These are phyloP conservation scores for Rutidosis leptorrhynchoides DNA, from an alignment of 129 eudicot genomes.

Conservation along the genomic window DNA sequence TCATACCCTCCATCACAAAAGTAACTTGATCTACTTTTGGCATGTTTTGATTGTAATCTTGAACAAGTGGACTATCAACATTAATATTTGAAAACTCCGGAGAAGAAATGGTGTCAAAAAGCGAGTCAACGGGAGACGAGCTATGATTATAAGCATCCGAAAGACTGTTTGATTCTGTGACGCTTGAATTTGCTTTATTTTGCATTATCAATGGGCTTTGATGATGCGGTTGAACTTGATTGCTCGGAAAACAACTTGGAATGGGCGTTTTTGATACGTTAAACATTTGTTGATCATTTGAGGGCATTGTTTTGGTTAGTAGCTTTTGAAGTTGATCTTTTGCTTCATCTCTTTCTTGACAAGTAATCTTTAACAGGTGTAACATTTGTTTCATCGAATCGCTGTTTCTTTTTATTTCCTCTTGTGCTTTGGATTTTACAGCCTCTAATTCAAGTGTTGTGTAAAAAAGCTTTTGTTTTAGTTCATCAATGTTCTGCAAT, in stretches of 20 bases:
- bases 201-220: constrained; percentile 41
- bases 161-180: constrained; percentile 54
- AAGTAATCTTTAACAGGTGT: constrained; percentile 50
- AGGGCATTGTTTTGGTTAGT: constrained; percentile 36
- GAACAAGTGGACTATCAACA: constrained; percentile 30
- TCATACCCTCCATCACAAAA: constrained; percentile 45
- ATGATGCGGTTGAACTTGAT: constrained; percentile 25
- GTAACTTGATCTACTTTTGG: constrained; percentile 43
- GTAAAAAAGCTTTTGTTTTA: constrained; percentile 64
- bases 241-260: constrained; percentile 23
- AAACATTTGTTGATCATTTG: constrained; percentile 35
- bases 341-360: constrained; percentile 90
- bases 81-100: constrained; percentile 40
- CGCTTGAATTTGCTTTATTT: constrained; percentile 51
- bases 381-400: constrained; percentile 49
- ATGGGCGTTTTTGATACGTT: not conserved
- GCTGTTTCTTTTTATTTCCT: constrained; percentile 51
- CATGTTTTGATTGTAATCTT: constrained; percentile 26
- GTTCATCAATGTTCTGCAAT: constrained; percentile 57
- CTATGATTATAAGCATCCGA: constrained; percentile 36
- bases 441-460: constrained; percentile 63
- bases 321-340: constrained; percentile 57
- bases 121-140: constrained; percentile 38
- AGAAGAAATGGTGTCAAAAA: constrained; percentile 35
- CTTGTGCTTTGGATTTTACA: constrained; percentile 48